Percentiles rank a stretch among this genome's conserved stretches.
Evolutionary conservation across 192 early-diverging fungal species (phyloP).

Genomic region (Backusella liffmaniae): DNA sequence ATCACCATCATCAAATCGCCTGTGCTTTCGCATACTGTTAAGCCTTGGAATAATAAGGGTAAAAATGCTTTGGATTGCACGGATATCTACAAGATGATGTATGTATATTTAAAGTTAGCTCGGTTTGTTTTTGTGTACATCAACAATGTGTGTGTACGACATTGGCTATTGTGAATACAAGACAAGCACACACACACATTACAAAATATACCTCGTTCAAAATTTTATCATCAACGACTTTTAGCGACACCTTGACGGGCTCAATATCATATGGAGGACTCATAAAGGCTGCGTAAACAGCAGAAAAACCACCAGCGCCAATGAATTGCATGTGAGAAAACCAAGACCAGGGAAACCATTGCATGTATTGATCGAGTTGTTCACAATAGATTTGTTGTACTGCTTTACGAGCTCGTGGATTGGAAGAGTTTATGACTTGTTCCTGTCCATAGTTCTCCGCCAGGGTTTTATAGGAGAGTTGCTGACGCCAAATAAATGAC

Average conservation of each 20-base stretch:
- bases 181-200: not conserved
- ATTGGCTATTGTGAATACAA: not conserved
- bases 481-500: constrained; percentile 30
- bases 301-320: constrained; percentile 37
- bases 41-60: constrained; percentile 31
- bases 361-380: constrained; percentile 31
- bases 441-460: constrained; percentile 23
- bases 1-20: constrained; percentile 42
- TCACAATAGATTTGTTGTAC: constrained; percentile 27
- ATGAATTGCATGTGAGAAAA: constrained; percentile 37
- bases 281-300: constrained; percentile 35
- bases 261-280: constrained; percentile 32
- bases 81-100: constrained; percentile 20
- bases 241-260: constrained; percentile 25
- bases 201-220: constrained; percentile 34
- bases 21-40: constrained; percentile 36
- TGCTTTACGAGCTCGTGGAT: constrained; percentile 21
- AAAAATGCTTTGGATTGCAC: constrained; percentile 34
- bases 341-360: constrained; percentile 39
- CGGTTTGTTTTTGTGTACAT: not conserved
- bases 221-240: constrained; percentile 35
- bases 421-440: constrained; percentile 19
- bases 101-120: not conserved
- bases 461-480: constrained; percentile 25
- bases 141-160: not conserved